Percentiles rank a stretch among this genome's conserved stretches.
These are phyloP conservation scores for Phytophthora aleatoria DNA, from an alignment of 352 stramenopile genomes.

Conservation along the genomic window DNA sequence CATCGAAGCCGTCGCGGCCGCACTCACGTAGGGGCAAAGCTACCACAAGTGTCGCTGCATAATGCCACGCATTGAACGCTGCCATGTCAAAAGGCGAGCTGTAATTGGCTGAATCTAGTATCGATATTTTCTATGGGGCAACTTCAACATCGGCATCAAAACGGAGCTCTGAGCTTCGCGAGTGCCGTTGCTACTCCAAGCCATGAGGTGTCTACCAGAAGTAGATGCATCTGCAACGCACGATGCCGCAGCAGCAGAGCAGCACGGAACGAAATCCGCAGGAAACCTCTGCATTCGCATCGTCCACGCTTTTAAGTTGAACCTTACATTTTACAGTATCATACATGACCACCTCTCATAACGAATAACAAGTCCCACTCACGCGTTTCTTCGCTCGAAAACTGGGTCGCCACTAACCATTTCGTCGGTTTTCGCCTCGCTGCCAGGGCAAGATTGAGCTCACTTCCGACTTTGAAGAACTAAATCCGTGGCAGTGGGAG, in stretches of 20 bases:
- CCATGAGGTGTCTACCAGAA: too few species aligned
- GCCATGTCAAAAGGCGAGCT: not conserved
- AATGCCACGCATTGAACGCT: not conserved
- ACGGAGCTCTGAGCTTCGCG: not conserved
- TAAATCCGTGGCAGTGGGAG: conserved; percentile 55
- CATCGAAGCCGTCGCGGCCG: conserved; percentile 1
- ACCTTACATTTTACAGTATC: not conserved
- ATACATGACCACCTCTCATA: conserved; percentile 1
- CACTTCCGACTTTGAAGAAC: conserved; percentile 36
- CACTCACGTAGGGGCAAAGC: not conserved
- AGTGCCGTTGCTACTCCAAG: not conserved
- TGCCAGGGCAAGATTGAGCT: conserved; percentile 35
- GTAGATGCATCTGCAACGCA: too few species aligned
- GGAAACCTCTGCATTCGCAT: conserved; percentile 2
- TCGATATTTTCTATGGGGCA: conserved; percentile 11
- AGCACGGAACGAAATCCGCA: not conserved
- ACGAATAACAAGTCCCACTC: conserved; percentile 8
- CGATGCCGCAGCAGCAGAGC: too few species aligned
- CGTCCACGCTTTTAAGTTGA: not conserved
- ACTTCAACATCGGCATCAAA: conserved; percentile 20
- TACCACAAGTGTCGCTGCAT: not conserved
- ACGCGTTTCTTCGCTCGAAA: conserved; percentile 1
- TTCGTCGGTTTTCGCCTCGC: not conserved
- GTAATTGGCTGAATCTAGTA: conserved; percentile 22
- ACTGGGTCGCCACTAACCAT: not conserved